Conservation (phyloP, 1,284 basidiomycete genomes). For the Apiotrichum brassicae region DNA sequence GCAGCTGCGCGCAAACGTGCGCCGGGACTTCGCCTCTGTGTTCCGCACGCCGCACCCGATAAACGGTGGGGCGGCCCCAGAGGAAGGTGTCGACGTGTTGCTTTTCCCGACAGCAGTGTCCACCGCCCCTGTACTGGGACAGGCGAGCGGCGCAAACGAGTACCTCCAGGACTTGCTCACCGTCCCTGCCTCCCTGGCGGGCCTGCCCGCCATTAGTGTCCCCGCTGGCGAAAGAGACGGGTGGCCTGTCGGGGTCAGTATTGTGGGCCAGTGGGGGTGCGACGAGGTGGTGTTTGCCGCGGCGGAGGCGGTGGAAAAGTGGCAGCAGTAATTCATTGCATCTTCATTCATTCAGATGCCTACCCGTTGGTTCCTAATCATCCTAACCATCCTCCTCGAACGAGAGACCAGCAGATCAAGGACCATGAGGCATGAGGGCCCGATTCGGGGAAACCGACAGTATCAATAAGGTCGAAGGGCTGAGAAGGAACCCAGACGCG, state of each 20-base stretch:
- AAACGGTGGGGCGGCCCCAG: conserved; percentile 1
- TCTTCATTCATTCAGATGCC: too few species aligned
- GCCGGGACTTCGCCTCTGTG: conserved; percentile 65
- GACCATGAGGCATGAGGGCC: too few species aligned
- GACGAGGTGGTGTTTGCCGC: conserved; percentile 62
- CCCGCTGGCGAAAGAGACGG: conserved; percentile 59
- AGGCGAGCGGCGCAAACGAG: conserved; percentile 7
- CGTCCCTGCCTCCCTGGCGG: conserved; percentile 83
- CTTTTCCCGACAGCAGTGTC: conserved; percentile 77
- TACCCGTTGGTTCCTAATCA: too few species aligned
- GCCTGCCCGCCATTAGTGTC: conserved; percentile 73
- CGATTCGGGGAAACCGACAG: too few species aligned
- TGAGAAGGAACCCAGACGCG: too few species aligned
- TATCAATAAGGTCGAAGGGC: too few species aligned
- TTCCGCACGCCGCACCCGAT: conserved; percentile 54
- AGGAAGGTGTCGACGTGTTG: conserved; percentile 63
- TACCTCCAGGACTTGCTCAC: conserved; percentile 92
- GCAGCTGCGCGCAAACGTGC: conserved; percentile 63
- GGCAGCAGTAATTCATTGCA: conserved; percentile 9
- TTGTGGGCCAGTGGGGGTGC: conserved; percentile 85
- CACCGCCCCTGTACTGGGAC: conserved; percentile 58
- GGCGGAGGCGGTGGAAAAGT: conserved; percentile 40
- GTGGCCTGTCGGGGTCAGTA: conserved; percentile 80
- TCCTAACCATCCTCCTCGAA: too few species aligned
- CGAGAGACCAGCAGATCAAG: too few species aligned